Percentiles rank a stretch among this genome's conserved stretches.
These are phyloP conservation scores for Solanum peruvianum DNA, from an alignment of 257 asterid genomes.

Conservation along the genomic window DNA sequence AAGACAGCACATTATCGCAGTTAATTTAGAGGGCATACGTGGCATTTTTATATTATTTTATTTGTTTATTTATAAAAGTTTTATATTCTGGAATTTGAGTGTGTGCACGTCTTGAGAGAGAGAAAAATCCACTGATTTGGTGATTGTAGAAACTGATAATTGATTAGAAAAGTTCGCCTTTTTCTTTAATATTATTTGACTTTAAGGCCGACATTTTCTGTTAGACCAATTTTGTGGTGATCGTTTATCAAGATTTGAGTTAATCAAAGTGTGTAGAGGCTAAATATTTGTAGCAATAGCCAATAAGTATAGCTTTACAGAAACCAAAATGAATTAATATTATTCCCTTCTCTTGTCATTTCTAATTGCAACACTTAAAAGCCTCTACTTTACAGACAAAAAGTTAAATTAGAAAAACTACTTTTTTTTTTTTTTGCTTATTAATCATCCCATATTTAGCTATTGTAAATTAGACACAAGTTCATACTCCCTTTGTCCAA, in stretches of 20 bases:
- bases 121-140: background rate
- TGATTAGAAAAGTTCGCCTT: background rate
- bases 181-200: background rate
- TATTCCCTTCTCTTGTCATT: background rate
- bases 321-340: background rate
- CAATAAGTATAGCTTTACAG: background rate
- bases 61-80: background rate
- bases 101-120: background rate
- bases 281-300: too few species aligned
- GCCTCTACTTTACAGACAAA: background rate
- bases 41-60: too few species aligned
- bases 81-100: background rate
- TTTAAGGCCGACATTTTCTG: background rate
- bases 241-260: background rate
- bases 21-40: background rate
- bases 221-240: background rate
- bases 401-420: background rate
- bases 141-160: background rate
- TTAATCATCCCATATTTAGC: background rate
- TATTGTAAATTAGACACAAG: background rate
- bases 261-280: background rate
- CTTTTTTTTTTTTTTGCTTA: background rate
- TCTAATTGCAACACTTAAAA: too few species aligned
- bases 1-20: background rate
- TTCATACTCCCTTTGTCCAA: background rate